phyloP scores from a whole-genome alignment of 1,284 basidiomycete species.

The Tilletia walkeri region DNA sequence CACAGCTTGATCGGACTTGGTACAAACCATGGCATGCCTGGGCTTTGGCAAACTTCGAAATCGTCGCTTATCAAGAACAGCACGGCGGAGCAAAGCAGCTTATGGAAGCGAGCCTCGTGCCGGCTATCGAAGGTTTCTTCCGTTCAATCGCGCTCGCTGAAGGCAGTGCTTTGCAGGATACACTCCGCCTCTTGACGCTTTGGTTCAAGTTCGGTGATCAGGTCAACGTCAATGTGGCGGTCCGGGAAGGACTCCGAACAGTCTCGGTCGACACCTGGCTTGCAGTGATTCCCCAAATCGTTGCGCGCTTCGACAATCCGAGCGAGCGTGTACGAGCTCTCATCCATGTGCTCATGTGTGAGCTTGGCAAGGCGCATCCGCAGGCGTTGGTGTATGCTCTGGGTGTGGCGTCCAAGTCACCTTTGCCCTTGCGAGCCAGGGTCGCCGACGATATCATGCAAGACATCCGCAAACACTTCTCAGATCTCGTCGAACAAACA shows the following conservation, averaged over 20 bases:
- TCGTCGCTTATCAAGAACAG: conserved; percentile 63
- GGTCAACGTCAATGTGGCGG: conserved; percentile 84
- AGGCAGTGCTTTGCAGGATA: conserved; percentile 92
- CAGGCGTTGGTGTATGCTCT: conserved; percentile 96
- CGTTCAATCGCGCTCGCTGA: conserved; percentile 82
- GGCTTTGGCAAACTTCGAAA: conserved; percentile 95
- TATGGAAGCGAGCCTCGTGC: conserved; percentile 83
- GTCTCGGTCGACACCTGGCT: conserved; percentile 98
- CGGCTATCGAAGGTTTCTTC: conserved; percentile 92
- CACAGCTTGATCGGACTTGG: conserved; percentile 88
- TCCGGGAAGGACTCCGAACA: conserved; percentile 80
- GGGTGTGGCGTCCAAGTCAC: conserved; percentile 97
- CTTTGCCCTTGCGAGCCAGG: conserved; percentile 75
- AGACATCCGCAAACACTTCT: conserved; percentile 89
- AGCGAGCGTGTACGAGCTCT: conserved; percentile 81
- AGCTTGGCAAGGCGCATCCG: conserved; percentile 93
- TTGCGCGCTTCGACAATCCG: conserved; percentile 95
- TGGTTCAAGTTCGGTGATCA: conserved; percentile 99
- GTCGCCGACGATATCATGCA: conserved; percentile 88
- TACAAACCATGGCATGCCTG: conserved; percentile 99
- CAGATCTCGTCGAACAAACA: conserved; percentile 85
- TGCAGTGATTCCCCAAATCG: conserved; percentile 98
- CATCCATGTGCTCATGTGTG: conserved; percentile 83
- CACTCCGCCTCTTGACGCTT: conserved; percentile 83
- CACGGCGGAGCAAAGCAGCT: conserved; percentile 67